Evolutionary conservation across 345 rosid species (phyloP).

Genomic region (Camelina laxa): DNA sequence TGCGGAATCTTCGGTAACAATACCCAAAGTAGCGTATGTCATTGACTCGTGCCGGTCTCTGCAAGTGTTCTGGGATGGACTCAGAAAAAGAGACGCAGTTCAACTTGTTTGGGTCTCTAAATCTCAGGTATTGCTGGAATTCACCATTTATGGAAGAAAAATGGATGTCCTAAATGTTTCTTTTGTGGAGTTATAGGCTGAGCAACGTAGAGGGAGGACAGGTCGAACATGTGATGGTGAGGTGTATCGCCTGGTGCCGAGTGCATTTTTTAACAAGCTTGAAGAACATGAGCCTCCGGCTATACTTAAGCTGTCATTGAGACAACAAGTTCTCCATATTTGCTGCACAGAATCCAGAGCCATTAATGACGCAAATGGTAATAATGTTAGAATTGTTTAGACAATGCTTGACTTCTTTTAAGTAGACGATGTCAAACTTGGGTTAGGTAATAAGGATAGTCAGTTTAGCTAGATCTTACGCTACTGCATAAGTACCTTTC

Average conservation of each 20-base stretch:
- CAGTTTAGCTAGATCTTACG: constrained; percentile 25
- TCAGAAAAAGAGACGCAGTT: constrained; percentile 63
- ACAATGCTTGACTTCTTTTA: constrained; percentile 9
- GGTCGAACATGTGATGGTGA: constrained; percentile 98
- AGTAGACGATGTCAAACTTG: constrained; percentile 6
- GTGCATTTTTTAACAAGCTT: constrained; percentile 71
- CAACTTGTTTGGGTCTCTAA: constrained; percentile 90
- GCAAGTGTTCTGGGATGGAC: constrained; percentile 85
- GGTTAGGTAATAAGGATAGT: constrained; percentile 18
- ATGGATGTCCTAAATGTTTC: constrained; percentile 4
- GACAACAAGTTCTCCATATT: constrained; percentile 80
- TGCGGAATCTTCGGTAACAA: constrained; percentile 96
- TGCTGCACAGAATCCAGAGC: constrained; percentile 86
- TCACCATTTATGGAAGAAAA: constrained; percentile 11
- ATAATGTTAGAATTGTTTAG: constrained; percentile 6
- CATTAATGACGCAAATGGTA: constrained; percentile 89
- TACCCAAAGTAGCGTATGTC: constrained; percentile 90
- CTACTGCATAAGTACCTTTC: constrained; percentile 20
- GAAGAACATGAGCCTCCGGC: constrained; percentile 75
- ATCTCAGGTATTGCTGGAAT: constrained; percentile 71
- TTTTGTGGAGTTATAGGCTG: constrained; percentile 63
- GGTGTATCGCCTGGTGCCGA: constrained; percentile 82
- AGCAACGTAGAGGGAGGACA: constrained; percentile 94
- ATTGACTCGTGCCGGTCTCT: constrained; percentile 95
- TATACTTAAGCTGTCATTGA: constrained; percentile 75